Base-by-base conservation (phyloP, 2,329 filamentous ascomycete species). In the Cladosporium colombiae region DNA sequence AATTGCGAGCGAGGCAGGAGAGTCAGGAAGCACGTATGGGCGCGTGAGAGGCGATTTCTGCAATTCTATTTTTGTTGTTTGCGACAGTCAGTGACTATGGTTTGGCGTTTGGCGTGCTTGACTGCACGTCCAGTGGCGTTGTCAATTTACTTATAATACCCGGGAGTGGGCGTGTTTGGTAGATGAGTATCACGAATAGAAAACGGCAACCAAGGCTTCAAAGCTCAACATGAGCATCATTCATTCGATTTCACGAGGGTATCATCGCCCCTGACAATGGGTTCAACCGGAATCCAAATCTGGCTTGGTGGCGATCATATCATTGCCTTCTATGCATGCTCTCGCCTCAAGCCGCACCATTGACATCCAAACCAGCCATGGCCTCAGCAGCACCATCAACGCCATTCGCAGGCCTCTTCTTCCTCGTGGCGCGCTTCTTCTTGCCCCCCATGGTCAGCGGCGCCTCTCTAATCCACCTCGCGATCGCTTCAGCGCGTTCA, bases 401-500 rank as follows among this genome's bases (percentile, higher is more conserved):
- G 8, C 37, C 64, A 5, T 64, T 60, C 27, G 16, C 55, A 27
- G 72, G 68, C 68, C 67, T 74, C 70, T 71, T 74, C 66, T 73
- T 75, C 53, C 70, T 74, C 62, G 70, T 73, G 13, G 72, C 69
- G 55, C 72, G 72, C 68, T 71, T 74, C 67, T 74, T 75, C 52
- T 68, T 73, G 14, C 71, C 75, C 35, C 78, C 78, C 55, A 78
- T 74, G 6, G 69, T 72, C 13, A 77, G 65, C n/a, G 81, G 81
- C 35, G 80, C 80, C 67, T 83, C 82, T 31, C 78, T 71, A 18
- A 94, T 85, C 91, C 91, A 95, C 50, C 85, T 79, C 0, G 88
- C 85, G 66, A 94, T 86, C 21, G 86, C 85, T 57, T 87, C 83
- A 0, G 91, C 90, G 25, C 91, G 84, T 68, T 91, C 88, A 1